Evolutionary conservation across 306 rosid genomes (phyloP).

Genomic region (Mimosa pudica): DNA sequence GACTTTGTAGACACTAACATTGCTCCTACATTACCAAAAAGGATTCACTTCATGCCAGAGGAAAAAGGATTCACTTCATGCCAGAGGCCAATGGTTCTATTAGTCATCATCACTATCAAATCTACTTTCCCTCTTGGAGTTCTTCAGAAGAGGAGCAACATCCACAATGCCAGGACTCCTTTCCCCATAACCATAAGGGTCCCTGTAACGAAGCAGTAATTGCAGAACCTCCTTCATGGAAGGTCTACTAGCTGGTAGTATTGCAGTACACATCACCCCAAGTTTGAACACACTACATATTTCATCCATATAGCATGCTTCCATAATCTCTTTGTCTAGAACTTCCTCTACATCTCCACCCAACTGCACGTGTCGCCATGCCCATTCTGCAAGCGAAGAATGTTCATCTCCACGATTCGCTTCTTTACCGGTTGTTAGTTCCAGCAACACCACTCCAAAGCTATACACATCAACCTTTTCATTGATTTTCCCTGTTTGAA

Average conservation of each 20-base stretch:
- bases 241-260: slow-evolving; percentile 58
- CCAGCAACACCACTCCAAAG: slow-evolving; percentile 63
- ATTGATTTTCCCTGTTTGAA: slow-evolving; percentile 47
- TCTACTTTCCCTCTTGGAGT: slow-evolving; percentile 23
- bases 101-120: slow-evolving; percentile 10
- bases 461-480: slow-evolving; percentile 68
- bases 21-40: background rate
- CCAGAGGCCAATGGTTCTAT: background rate
- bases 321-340: slow-evolving; percentile 52
- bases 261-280: slow-evolving; percentile 61
- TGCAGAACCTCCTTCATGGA: slow-evolving; percentile 65
- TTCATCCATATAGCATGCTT: slow-evolving; percentile 46
- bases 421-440: slow-evolving; percentile 56
- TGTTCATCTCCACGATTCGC: slow-evolving; percentile 48
- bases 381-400: slow-evolving; percentile 61
- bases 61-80: background rate
- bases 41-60: background rate
- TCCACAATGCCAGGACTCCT: slow-evolving; percentile 4
- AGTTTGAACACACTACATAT: slow-evolving; percentile 65
- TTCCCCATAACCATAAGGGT: background rate
- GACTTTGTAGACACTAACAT: background rate
- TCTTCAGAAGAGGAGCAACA: slow-evolving; percentile 42
- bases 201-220: slow-evolving; percentile 31
- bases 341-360: slow-evolving; percentile 38
- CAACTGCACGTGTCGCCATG: slow-evolving; percentile 42